These are phyloP conservation scores for Daldinia childiae DNA, from an alignment of 495 filamentous ascomycete genomes.

Conservation along the genomic window DNA sequence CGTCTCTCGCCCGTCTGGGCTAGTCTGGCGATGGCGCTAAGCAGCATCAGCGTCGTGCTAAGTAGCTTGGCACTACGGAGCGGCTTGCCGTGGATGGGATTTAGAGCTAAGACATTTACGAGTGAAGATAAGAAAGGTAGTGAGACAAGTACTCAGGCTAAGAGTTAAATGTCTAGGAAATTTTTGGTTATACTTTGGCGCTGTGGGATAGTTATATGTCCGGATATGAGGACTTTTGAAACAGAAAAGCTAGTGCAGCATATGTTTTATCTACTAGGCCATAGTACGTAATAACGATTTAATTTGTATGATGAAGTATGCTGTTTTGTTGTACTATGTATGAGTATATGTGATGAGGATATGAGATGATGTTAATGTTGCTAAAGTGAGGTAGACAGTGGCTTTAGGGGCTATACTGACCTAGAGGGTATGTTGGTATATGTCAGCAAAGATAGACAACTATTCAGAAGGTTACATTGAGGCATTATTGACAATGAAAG, in stretches of 20 bases:
- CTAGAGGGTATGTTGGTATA: not conserved
- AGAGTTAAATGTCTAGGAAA: not conserved
- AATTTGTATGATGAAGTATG: not conserved
- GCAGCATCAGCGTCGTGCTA: constrained; percentile 80
- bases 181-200: not conserved
- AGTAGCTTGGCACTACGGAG: constrained; percentile 75
- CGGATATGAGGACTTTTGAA: not conserved
- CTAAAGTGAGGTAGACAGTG: not conserved
- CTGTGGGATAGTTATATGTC: not conserved
- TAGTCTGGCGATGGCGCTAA: constrained; percentile 84
- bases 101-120: constrained; percentile 40
- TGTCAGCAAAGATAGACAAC: not conserved
- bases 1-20: constrained; percentile 85
- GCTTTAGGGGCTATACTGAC: too few relatives aligned
- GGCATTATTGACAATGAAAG: not conserved
- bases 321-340: not conserved
- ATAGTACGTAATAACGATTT: not conserved
- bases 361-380: not conserved
- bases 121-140: not conserved
- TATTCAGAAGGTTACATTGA: not conserved
- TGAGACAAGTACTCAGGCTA: not conserved
- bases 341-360: not conserved
- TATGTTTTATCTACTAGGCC: not conserved
- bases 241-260: constrained; percentile 3
- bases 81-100: constrained; percentile 58